Conservation (phyloP, 2,329 filamentous ascomycete species). For the Bipolaris gigantea region DNA sequence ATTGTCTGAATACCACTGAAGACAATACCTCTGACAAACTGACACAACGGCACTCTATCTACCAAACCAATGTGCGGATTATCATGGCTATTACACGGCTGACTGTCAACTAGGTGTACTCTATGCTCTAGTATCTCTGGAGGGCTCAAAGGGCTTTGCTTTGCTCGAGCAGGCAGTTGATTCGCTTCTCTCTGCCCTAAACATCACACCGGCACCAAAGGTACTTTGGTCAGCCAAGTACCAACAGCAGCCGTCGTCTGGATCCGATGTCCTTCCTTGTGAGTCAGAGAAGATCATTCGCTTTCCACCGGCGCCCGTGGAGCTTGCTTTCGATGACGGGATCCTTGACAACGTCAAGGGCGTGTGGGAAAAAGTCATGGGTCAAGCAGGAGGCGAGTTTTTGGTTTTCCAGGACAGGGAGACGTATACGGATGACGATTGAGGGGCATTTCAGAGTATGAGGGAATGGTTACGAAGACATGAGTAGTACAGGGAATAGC, state of each 20-base stretch:
- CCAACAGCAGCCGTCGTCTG: conserved; percentile 47
- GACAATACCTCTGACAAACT: conserved; percentile 85
- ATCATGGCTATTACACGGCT: conserved; percentile 33
- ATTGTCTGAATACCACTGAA: conserved; percentile 98
- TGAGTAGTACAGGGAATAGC: background rate
- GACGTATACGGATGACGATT: conserved; percentile 60
- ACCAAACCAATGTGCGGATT: background rate
- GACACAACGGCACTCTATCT: conserved; percentile 57
- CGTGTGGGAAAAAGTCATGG: conserved; percentile 69
- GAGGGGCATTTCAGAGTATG: background rate
- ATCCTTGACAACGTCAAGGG: conserved; percentile 67
- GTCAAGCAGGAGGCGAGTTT: conserved; percentile 60
- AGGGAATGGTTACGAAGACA: background rate
- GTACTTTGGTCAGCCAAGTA: conserved; percentile 59
- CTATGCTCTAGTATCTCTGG: conserved; percentile 55
- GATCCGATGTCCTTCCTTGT: conserved; percentile 22
- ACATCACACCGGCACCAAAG: conserved; percentile 39
- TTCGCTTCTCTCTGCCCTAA: conserved; percentile 47
- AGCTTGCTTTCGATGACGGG: conserved; percentile 74
- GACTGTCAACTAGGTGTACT: conserved; percentile 56
- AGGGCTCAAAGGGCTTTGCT: conserved; percentile 38
- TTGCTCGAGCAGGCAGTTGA: conserved; percentile 49
- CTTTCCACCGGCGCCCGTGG: conserved; percentile 63
- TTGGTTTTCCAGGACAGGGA: conserved; percentile 80
- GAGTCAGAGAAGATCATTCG: conserved; percentile 51